phyloP scores from a whole-genome alignment of 345 rosid genomes.

The Hirschfeldia incana region DNA sequence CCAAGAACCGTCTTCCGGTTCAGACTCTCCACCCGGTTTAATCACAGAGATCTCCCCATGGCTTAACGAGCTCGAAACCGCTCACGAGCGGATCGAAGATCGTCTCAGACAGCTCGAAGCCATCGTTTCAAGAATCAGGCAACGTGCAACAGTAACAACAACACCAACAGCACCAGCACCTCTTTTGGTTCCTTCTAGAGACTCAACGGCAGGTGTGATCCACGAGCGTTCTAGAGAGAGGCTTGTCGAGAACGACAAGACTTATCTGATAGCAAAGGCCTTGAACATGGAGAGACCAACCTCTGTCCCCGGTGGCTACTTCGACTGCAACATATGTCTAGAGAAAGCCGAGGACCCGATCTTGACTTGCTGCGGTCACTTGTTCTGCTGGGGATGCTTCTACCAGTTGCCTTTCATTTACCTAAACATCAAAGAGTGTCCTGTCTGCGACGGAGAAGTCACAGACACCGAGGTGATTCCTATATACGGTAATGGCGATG shows the following conservation, averaged over 20 bases:
- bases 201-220: slow-evolving; percentile 26
- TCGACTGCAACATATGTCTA: slow-evolving; percentile 60
- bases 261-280: slow-evolving; percentile 54
- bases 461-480: slow-evolving; percentile 53
- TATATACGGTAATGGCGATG: slow-evolving; percentile 53
- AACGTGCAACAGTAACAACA: slow-evolving; percentile 16
- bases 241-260: slow-evolving; percentile 31
- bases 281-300: slow-evolving; percentile 42
- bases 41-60: slow-evolving; percentile 41
- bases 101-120: slow-evolving; percentile 60
- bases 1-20: slow-evolving; percentile 43
- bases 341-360: slow-evolving; percentile 55
- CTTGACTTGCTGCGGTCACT: slow-evolving; percentile 70
- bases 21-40: slow-evolving; percentile 34
- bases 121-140: slow-evolving; percentile 50
- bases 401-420: slow-evolving; percentile 51
- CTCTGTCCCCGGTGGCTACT: slow-evolving; percentile 39
- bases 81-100: slow-evolving; percentile 55
- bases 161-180: not conserved
- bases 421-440: slow-evolving; percentile 46
- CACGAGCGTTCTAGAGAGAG: slow-evolving; percentile 40
- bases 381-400: slow-evolving; percentile 75
- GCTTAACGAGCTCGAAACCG: slow-evolving; percentile 47
- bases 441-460: slow-evolving; percentile 55
- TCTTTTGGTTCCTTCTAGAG: slow-evolving; percentile 8